Base-by-base conservation (phyloP, 148 eudicot species). In the Cornus controversa region DNA sequence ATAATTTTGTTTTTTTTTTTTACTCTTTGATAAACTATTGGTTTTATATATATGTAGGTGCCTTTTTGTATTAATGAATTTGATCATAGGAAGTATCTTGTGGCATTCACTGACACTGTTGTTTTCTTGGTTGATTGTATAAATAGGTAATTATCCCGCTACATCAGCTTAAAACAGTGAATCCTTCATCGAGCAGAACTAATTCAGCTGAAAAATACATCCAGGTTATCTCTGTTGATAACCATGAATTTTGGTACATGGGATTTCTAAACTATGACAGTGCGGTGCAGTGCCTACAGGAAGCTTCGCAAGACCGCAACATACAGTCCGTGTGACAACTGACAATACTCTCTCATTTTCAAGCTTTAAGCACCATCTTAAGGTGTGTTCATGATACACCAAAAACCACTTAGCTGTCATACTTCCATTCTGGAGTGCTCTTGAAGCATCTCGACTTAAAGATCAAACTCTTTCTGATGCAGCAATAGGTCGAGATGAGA, bases 231-330 rank as follows among this genome's bases (percentile, higher is more conserved):
- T 94, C 98, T 0, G 87, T 94, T 10, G 98, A 94, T 76, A 87
- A 88, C 75, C 98, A 92, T 77, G 98, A 94, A 78, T 94, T 94
- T 82, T 94, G 98, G 98, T 92, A 83, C 86, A 90, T 94, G 98
- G 97, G 98, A 10, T 94, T 94, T 79, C 79, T 94, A 69, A 83
- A 90, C 70, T 92, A 94, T 65, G 90, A 84, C 10, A 75, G 87
- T 72, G 98, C 97, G 23, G 94, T 89, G 24, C 67, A 71, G 71
- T 77, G 78, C 82, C 87, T 94, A 37, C 87, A 82, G 81, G 90
- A 79, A 24, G 88, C 86, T 53, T 84, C 92, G 65, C 83, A 86
- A 63, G 79, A 79, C 42, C 73, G 80, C 67, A 71, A 74, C 66
- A 25, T 79, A 68, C 88, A 89, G 37, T 76, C 93, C 22, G 89